Base-by-base conservation (phyloP, 352 stramenopile genomes). In the Pythium phragmiticola region DNA sequence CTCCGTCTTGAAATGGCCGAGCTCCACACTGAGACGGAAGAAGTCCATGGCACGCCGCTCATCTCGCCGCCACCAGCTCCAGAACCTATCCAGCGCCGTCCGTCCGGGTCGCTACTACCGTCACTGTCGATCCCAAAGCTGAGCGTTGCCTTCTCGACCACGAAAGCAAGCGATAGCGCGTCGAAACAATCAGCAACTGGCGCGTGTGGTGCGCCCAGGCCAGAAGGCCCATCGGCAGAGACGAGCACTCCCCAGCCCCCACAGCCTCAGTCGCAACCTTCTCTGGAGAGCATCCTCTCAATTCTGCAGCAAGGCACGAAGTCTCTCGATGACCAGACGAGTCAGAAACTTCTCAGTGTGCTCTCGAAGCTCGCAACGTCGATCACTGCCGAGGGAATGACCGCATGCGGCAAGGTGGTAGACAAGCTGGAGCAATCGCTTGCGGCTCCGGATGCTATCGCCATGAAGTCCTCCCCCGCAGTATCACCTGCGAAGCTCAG, bases 381-480 rank as follows among this genome's bases (percentile, higher is more conserved):
- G 1, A 49, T 80, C 2, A 61, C 73, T 0, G 8, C 46, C 4
- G 67, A 76, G 8, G 37, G 63, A 47, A 52, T 9, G 34, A 8
- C 7, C 63, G 63, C 48, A 17, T 60, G 60, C 21, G 45, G 43
- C 3, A 65, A 72, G 12, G 61, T 72, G 1, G 70, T 80, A 13
- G 64, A 73, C 1, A 63, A 60, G 26, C 54, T 75, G 0, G 70
- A 80, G 45, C 41, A 71, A 36, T 68, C 67, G 0, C 54, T 78
- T 11, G 45, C 43, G 16, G 26, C 28, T 19, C 28, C 63, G 2
- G 3, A 47, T 8, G 26, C 46, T 41, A 11, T 59, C 64, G 11
- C 16, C 23, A 17, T 36, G 2, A n/a, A 19, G 11, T 26, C 54
- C 9, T 42, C 61, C 12, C 52, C 30, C 46, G 30, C 47, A 17